Evolutionary conservation across 2,329 filamentous ascomycete genomes (phyloP).

Genomic region (Trichophyton benhamiae): DNA sequence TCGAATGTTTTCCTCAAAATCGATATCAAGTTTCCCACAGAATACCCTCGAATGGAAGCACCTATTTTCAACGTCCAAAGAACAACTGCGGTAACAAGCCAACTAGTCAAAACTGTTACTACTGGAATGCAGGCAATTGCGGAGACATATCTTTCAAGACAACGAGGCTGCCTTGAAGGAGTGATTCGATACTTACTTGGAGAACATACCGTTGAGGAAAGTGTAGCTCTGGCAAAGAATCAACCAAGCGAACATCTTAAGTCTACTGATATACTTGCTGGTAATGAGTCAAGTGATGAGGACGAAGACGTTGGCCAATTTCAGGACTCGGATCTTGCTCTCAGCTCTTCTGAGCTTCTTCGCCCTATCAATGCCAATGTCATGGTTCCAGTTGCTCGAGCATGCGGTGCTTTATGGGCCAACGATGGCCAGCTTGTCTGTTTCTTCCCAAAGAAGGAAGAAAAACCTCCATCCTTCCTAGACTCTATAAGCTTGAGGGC

Average conservation of each 20-base stretch:
- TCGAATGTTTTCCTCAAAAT: slow-evolving; percentile 44
- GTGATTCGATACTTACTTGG: slow-evolving; percentile 50
- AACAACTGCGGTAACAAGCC: slow-evolving; percentile 44
- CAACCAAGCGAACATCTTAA: slow-evolving; percentile 42
- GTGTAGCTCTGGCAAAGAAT: slow-evolving; percentile 40
- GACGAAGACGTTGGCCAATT: slow-evolving; percentile 47
- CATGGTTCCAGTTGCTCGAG: slow-evolving; percentile 51
- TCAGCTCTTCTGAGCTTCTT: slow-evolving; percentile 41
- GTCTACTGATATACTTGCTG: slow-evolving; percentile 35
- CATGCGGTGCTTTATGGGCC: slow-evolving; percentile 46
- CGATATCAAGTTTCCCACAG: slow-evolving; percentile 45
- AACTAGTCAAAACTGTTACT: slow-evolving; percentile 38
- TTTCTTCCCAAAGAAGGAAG: slow-evolving; percentile 44
- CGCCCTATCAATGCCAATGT: slow-evolving; percentile 47
- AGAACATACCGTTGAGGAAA: slow-evolving; percentile 47
- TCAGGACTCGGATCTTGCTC: slow-evolving; percentile 34
- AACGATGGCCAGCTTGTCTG: slow-evolving; percentile 46
- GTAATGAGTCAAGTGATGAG: slow-evolving; percentile 75
- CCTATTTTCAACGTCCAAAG: slow-evolving; percentile 45
- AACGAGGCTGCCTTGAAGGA: slow-evolving; percentile 47
- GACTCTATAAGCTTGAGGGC: slow-evolving; percentile 38
- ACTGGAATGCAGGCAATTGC: slow-evolving; percentile 44
- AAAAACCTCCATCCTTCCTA: slow-evolving; percentile 39
- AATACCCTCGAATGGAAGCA: slow-evolving; percentile 42
- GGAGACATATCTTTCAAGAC: slow-evolving; percentile 39